Evolutionary conservation across 768 basidiomycete species (phyloP).

Genomic region (Pisolithus microcarpus): DNA sequence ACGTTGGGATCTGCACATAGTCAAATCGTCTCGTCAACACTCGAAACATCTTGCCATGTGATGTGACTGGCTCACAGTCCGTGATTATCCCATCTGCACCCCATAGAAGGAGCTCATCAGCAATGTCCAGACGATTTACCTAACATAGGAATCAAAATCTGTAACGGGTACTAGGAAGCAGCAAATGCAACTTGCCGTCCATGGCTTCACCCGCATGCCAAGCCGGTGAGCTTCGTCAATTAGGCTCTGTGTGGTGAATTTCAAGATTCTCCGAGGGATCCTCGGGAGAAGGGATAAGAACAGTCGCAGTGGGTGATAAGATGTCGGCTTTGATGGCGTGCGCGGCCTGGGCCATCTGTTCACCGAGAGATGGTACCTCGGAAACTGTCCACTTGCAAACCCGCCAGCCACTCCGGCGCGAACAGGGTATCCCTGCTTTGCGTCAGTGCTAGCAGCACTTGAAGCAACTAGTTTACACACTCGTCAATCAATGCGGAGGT

Average conservation of each 20-base stretch:
- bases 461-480: conserved; percentile 29
- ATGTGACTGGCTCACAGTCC: conserved; percentile 39
- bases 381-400: conserved; percentile 56
- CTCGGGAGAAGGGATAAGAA: conserved; percentile 34
- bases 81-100: conserved; percentile 75
- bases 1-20: conserved; percentile 42
- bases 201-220: conserved; percentile 60
- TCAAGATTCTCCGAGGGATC: conserved; percentile 37
- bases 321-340: conserved; percentile 55
- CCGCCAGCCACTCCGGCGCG: conserved; percentile 57
- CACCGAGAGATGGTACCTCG: conserved; percentile 50
- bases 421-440: conserved; percentile 33
- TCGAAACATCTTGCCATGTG: not conserved
- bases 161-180: not conserved
- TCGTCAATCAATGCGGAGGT: conserved; percentile 62
- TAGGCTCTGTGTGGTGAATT: conserved; percentile 66
- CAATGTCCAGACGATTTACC: conserved; percentile 56
- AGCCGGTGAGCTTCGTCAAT: conserved; percentile 57
- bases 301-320: conserved; percentile 52
- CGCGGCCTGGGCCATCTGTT: conserved; percentile 64
- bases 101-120: conserved; percentile 52
- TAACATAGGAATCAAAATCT: conserved; percentile 19
- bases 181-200: conserved; percentile 47
- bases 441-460: conserved; percentile 1
- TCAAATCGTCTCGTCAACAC: not conserved